Base-by-base conservation (phyloP, 1,139 yeast genomes). In the Geotrichum klebahnii region DNA sequence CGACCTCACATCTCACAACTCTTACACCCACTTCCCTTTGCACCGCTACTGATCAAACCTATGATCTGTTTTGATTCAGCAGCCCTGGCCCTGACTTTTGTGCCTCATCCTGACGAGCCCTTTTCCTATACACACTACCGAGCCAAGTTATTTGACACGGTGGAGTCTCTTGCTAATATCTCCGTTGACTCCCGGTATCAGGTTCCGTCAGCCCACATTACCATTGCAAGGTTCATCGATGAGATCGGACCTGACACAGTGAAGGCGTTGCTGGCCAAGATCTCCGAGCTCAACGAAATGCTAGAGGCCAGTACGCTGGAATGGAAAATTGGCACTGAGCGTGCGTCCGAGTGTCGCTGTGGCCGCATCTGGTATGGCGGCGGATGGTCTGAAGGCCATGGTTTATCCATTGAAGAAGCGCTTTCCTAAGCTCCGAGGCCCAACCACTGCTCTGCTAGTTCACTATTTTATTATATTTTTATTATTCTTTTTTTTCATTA, bases 351-450 rank as follows among this genome's bases (percentile, higher is more conserved):
- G 44, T 55, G 59, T 40, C 46, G 59, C 14, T 55, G 54, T 28
- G 65, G 65, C 8, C 42, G 58, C 34, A 59, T 58, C 5, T 61
- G 65, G 65, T 61, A 61, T 43, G 65, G 65, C 10, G 61, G 59
- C 9, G 64, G 64, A n/a, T 43, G 53, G 53, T 23, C 46, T 9
- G 51, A 46, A 32, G 32, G 40, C 48, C 31, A 14, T 23, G 31
- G 29, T 16, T 28, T 46, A 12, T 22, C 37, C 22, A 28, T 39
- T 19, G 43, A 39, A 26, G 34, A 39, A 12, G 43, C 32, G 14
- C 33, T 24, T 14, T 39, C 33, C 10, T 38, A 23, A 17, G 12
- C n/a, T 29, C 8, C n/a, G n/a, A n/a, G n/a, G n/a, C n/a, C n/a
- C n/a, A n/a, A n/a, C n/a, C n/a, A n/a, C n/a, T n/a, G n/a, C n/a